Evolutionary conservation across 179 eudicot genomes (phyloP), one percentile per base, ranked within the genome.

Genomic region (Patellifolia procumbens): DNA sequence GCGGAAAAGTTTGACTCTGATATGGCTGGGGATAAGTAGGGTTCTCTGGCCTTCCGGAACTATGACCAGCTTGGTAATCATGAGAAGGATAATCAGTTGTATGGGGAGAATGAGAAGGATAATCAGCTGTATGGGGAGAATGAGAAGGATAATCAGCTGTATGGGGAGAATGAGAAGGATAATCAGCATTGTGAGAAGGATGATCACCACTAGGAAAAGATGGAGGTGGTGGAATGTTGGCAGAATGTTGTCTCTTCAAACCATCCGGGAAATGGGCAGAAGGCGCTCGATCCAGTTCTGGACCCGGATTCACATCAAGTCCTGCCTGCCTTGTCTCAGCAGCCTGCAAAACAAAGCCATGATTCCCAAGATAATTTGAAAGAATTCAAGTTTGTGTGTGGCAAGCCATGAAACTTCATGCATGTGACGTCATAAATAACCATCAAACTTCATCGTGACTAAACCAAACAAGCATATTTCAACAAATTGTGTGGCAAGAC

Each of bases 1-100:
- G 89, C 19, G 85, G 84, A 79, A 83, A 92, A 70, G 89, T 63
- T 73, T 85, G 96, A 60, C 83, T 90, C 51, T 84, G 96, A 73
- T 85, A 84, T 19, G 85, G 81, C 76, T 85, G 93, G 78, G 89
- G 83, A 79, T 87, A 88, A 81, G 82, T 46, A 42, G 82, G 78
- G 79, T 81, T 83, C 46, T 92, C 97, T 29, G 82, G 74, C 68
- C 75, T 72, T 75, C 68, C 86, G 63, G 78, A 77, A 67, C 77
- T 60, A 78, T 81, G 88, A 53, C 87, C 83, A 67, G 89, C 83
- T 73, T 85, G 89, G 62, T 81, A 84, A 76, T 86, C 90, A 22
- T 87, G 86, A 28, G 92, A 65, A 58, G 91, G 90, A 84, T 87
- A 85, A 72, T 75, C 45, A 3, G 45, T 11, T 75, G 78, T 80